Conservation (phyloP, 148 eudicot species). For the Spergularia bocconei region DNA sequence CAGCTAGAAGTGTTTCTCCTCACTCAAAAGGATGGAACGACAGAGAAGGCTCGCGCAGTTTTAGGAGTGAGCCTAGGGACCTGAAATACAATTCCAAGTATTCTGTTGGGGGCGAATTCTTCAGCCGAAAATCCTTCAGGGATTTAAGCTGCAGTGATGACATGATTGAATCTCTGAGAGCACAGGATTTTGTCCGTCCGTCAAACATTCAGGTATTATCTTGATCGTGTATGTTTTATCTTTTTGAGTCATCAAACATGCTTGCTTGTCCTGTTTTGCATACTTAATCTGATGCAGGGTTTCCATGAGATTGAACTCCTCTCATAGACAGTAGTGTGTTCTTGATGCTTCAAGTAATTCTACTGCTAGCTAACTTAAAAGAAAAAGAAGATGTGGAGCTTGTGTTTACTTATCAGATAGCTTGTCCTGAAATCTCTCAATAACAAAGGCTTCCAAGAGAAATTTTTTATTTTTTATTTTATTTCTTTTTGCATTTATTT, state of each 20-base stretch:
- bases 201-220: conserved; percentile 75
- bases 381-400: background rate
- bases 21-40: conserved; percentile 59
- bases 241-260: conserved; percentile 10
- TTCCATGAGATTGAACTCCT: background rate
- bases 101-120: conserved; percentile 51
- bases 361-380: background rate
- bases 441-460: background rate
- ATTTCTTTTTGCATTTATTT: background rate
- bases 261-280: conserved; percentile 7
- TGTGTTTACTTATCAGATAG: conserved; percentile 3
- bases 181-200: conserved; percentile 56
- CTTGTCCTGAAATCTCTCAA: background rate
- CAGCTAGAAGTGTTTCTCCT: conserved; percentile 34
- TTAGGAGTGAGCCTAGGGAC: conserved; percentile 29
- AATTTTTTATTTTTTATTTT: background rate
- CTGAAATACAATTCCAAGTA: conserved; percentile 34
- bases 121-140: conserved; percentile 65
- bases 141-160: conserved; percentile 65
- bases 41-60: conserved; percentile 28
- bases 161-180: conserved; percentile 56
- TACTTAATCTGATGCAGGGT: background rate
- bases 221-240: background rate
- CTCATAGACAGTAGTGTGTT: background rate
- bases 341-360: no score